Percentiles rank a stretch among this genome's conserved stretches.
These are phyloP conservation scores for Zopfochytrium polystomum DNA, from an alignment of 371 early-diverging fungal species.

Conservation along the genomic window DNA sequence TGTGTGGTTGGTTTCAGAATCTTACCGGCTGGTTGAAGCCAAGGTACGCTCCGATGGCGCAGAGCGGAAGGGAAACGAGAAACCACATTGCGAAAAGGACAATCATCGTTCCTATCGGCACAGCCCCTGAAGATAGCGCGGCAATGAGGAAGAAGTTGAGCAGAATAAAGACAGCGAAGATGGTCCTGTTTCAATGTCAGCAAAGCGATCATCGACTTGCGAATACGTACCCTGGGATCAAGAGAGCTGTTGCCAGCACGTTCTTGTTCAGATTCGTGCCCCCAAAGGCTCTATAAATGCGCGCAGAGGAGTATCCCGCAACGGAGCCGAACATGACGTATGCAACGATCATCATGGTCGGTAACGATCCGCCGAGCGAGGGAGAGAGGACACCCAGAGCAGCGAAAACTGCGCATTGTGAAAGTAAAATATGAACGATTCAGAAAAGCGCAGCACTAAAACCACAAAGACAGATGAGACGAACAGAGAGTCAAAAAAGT, in stretches of 20 bases:
- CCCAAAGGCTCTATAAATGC: conserved; percentile 89
- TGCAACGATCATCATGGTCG: conserved; percentile 83
- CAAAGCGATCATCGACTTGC: too few relatives aligned
- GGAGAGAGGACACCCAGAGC: conserved; percentile 95
- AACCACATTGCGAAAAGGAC: conserved; percentile 86
- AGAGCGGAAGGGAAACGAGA: conserved; percentile 82
- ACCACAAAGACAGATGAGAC: too few relatives aligned
- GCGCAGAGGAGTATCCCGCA: conserved; percentile 85
- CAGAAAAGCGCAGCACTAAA: too few relatives aligned
- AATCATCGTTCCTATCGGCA: conserved; percentile 87
- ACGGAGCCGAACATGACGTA: conserved; percentile 83
- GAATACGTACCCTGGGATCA: conserved; percentile 75
- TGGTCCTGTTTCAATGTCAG: conserved; percentile 34
- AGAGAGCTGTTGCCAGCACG: conserved; percentile 72
- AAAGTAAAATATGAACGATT: too few relatives aligned
- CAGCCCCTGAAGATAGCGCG: conserved; percentile 86
- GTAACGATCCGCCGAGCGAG: conserved; percentile 88
- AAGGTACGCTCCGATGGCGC: conserved; percentile 86
- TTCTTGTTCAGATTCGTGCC: conserved; percentile 85
- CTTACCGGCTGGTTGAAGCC: conserved; percentile 80
- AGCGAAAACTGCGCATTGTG: conserved; percentile 78
- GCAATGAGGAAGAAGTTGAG: conserved; percentile 90
- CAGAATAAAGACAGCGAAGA: conserved; percentile 66
- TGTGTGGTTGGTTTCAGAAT: too few relatives aligned
- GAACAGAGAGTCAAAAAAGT: conserved; percentile 38